A percentile compares a stretch with the other conserved stretches of the same genome.
Conservation (phyloP, 1,284 basidiomycete genomes). For the Marasmius oreades region DNA sequence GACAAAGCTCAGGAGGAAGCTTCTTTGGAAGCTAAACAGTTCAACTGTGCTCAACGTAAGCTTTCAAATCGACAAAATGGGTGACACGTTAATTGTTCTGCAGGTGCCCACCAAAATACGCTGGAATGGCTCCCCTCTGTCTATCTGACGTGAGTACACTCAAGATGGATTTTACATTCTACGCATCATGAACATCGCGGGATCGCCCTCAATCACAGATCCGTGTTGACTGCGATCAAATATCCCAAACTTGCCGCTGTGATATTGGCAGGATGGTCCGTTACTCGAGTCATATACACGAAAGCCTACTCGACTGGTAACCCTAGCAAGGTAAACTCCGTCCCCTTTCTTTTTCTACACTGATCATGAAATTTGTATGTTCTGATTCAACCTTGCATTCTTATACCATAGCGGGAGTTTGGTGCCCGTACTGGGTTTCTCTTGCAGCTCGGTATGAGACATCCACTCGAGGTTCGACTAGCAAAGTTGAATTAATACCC, state of each 20-base stretch:
- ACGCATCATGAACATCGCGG: neutral
- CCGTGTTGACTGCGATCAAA: neutral
- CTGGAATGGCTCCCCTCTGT: slow-evolving; percentile 30
- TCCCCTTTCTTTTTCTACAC: no score
- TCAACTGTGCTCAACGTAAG: slow-evolving; percentile 35
- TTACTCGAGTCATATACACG: neutral
- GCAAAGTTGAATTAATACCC: neutral
- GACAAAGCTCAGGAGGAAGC: slow-evolving; percentile 32
- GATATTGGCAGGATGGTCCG: neutral
- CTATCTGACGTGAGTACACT: slow-evolving; percentile 11
- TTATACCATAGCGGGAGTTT: neutral
- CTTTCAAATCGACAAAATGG: slow-evolving; percentile 10
- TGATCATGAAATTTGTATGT: no score
- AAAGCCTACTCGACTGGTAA: neutral
- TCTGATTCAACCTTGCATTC: neutral
- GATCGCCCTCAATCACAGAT: neutral
- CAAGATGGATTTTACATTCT: neutral
- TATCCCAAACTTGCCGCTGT: neutral
- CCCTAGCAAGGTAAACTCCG: neutral
- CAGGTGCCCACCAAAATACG: slow-evolving; percentile 38
- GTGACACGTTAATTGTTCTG: neutral
- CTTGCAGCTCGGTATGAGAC: neutral
- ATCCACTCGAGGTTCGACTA: neutral
- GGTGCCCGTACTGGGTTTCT: neutral
- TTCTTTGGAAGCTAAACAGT: slow-evolving; percentile 25